phyloP scores from a whole-genome alignment of 768 basidiomycete genomes.

The Boletus subcaerulescens region DNA sequence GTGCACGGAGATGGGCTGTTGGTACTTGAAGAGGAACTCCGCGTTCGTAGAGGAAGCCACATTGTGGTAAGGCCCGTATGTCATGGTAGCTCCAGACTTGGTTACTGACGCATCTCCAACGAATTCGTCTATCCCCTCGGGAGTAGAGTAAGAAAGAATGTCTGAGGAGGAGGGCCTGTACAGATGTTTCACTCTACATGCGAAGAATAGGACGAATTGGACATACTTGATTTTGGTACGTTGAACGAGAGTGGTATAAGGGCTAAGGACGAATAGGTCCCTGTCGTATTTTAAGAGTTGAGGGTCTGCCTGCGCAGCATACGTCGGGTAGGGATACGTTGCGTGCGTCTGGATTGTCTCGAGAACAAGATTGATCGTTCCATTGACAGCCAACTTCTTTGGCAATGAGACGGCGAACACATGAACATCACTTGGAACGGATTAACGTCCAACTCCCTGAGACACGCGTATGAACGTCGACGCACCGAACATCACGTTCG shows the following conservation, averaged over 20 bases:
- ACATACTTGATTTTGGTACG: slow-evolving; percentile 84
- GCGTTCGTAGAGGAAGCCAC: slow-evolving; percentile 60
- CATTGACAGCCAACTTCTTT: slow-evolving; percentile 52
- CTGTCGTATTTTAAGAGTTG: slow-evolving; percentile 78
- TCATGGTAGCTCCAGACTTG: slow-evolving; percentile 76
- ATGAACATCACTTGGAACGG: slow-evolving; percentile 42
- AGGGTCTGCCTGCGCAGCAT: slow-evolving; percentile 69
- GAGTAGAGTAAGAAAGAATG: slow-evolving; percentile 70
- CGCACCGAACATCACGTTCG: slow-evolving; percentile 52
- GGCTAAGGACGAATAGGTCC: slow-evolving; percentile 79
- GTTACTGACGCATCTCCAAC: slow-evolving; percentile 58
- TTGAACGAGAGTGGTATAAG: slow-evolving; percentile 78
- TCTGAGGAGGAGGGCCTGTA: slow-evolving; percentile 67
- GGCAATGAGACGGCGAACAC: slow-evolving; percentile 65
- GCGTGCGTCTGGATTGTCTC: slow-evolving; percentile 78
- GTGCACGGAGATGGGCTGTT: slow-evolving; percentile 69
- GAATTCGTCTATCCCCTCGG: slow-evolving; percentile 57
- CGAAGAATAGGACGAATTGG: not conserved
- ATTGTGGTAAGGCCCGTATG: slow-evolving; percentile 85
- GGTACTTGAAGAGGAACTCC: slow-evolving; percentile 56
- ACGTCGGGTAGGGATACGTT: slow-evolving; percentile 70
- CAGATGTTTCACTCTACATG: slow-evolving; percentile 2
- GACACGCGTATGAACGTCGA: slow-evolving; percentile 12
- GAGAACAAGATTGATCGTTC: slow-evolving; percentile 71
- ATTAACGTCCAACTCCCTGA: slow-evolving; percentile 11